Base-by-base conservation (phyloP, 2,329 filamentous ascomycete species). In the Amylocarpus encephaloides region DNA sequence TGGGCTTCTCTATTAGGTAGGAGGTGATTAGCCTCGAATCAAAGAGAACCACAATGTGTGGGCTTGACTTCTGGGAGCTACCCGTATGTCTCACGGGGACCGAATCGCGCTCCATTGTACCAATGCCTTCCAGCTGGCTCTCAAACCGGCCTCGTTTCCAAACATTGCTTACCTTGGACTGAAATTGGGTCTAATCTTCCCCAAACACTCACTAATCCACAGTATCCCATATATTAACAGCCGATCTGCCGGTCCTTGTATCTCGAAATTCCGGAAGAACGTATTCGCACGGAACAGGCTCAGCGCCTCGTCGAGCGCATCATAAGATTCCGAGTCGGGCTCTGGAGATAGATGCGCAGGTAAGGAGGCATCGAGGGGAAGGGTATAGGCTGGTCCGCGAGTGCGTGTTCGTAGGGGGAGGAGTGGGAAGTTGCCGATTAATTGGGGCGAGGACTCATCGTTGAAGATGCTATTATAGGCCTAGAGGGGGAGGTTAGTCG, bases 231-330 rank as follows among this genome's bases (percentile, higher is more conserved):
- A 98, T 65, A 97, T 91, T 60, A 98, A 78, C 65, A 97, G 82
- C 36, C 93, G 81, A 72, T 98, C 93, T 51, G 93, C 92, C 22
- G 89, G 87, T 12, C 93, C 93, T 72, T 95, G 92, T 74, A 97
- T 95, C 77, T 97, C 93, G 65, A 98, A 98, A 78, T 97, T 98
- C 65, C 93, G 87, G 79, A 97, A 98, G 72, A 98, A 92, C 53
- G 92, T 96, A 76, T 98, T 97, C 64, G 93, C 92, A 58, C 93
- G 88, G 79, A 97, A 98, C 44, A 97, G 80, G 11, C 85, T 79
- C 49, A 98, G 79, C 46, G 94, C 83, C 75, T 98, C 93, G 72
- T 98, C 93, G 49, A 97, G 80, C 55, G 93, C 88, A 74, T 98
- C 93, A 77, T 97, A 97, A 65, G 86, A 91, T 70, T 95, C 89